Percentiles rank a stretch among this genome's conserved stretches.
Conservation (phyloP, 345 rosid genomes). For the Brassica juncea region DNA sequence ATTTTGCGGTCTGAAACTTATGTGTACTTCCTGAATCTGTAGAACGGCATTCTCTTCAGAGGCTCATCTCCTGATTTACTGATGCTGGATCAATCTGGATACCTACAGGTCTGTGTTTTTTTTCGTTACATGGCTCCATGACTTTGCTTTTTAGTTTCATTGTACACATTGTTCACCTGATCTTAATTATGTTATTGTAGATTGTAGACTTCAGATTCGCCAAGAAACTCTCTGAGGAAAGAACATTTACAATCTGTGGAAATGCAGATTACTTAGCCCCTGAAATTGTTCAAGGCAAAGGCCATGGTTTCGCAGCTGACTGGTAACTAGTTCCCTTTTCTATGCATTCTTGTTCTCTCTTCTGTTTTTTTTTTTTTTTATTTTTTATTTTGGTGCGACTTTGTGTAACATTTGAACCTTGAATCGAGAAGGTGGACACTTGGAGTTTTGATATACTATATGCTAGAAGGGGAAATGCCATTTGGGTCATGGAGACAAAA, state of each 20-base stretch:
- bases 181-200: conserved; percentile 40
- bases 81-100: conserved; percentile 85
- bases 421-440: conserved; percentile 74
- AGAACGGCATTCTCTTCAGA: conserved; percentile 82
- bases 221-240: conserved; percentile 63
- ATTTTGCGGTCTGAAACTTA: conserved; percentile 17
- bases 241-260: conserved; percentile 89
- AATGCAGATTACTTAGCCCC: conserved; percentile 86
- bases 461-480: conserved; percentile 81
- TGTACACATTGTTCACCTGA: not conserved
- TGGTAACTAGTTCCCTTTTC: conserved; percentile 50
- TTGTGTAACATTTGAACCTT: not conserved
- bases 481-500: conserved; percentile 86
- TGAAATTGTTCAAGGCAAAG: conserved; percentile 86
- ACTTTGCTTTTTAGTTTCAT: not conserved
- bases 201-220: conserved; percentile 86
- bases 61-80: conserved; percentile 80
- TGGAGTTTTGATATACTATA: conserved; percentile 81
- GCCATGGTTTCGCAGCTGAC: conserved; percentile 84
- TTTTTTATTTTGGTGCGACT: not conserved
- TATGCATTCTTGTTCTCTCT: not conserved
- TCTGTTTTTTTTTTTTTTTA: not conserved
- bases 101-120: conserved; percentile 63
- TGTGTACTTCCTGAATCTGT: conserved; percentile 38
- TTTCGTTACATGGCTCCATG: conserved; percentile 6